Conservation (phyloP, 306 rosid genomes). For the Myrica gale region DNA sequence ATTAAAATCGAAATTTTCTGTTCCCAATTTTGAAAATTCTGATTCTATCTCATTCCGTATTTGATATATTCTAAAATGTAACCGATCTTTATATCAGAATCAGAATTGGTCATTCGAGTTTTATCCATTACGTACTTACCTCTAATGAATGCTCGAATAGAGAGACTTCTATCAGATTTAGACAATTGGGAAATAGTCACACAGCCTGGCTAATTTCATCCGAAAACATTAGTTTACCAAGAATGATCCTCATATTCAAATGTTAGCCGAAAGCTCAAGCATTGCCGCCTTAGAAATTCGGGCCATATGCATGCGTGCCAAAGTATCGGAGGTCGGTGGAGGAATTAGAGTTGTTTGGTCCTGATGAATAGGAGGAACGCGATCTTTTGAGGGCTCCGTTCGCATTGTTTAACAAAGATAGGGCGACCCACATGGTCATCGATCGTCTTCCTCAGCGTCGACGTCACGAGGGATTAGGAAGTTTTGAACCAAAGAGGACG, state of each 20-base stretch:
- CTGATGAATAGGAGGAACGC: neutral
- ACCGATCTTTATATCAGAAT: too few relatives aligned
- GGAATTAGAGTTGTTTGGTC: too few relatives aligned
- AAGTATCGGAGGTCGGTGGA: neutral
- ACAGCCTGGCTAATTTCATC: neutral
- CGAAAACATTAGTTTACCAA: neutral
- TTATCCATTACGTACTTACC: too few relatives aligned
- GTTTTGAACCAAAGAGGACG: neutral
- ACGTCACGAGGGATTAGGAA: neutral
- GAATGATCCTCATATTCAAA: neutral
- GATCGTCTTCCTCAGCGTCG: neutral
- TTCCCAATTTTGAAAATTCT: too few relatives aligned
- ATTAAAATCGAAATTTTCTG: too few relatives aligned
- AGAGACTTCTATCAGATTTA: neutral
- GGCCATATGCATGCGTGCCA: too few relatives aligned
- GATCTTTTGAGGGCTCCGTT: slow-evolving; percentile 1
- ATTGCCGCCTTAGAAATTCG: neutral
- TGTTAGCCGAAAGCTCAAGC: neutral
- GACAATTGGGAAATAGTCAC: neutral
- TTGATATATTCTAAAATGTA: too few relatives aligned
- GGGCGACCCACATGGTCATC: neutral
- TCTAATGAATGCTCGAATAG: neutral
- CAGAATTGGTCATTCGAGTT: too few relatives aligned
- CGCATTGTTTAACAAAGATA: neutral
- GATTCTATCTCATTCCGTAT: too few relatives aligned